Evolutionary conservation across 441 rosid species (phyloP), one percentile per base, ranked within the genome.

Genomic region (Sinapis alba): DNA sequence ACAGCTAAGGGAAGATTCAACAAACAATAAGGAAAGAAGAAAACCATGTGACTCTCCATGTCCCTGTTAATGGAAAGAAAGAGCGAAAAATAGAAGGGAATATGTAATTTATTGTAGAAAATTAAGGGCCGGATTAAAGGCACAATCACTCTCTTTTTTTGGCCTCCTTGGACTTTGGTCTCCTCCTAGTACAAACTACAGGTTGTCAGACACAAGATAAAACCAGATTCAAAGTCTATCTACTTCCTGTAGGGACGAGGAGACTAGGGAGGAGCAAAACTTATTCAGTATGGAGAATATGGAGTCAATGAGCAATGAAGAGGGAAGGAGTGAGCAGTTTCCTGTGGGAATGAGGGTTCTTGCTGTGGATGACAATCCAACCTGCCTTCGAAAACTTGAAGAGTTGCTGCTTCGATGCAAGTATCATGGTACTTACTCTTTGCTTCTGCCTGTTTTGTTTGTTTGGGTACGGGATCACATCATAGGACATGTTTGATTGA

Each of bases 351-450:
- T 96, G 95, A 89, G 97, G 24, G 92, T 96, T 45, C 82, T 96
- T 43, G 99, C 98, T 8, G 99, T 96, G 34, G 99, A 96, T 69
- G 99, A 96, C 65, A 90, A 90, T 82, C 89, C 90, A 30, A 86
- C 83, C 61, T 93, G 96, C 80, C 97, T 96, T 63, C 83, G 81
- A 67, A 78, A 86, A 68, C 75, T 96, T 53, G 99, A 90, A 73
- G 86, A 16, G 76, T 81, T 91, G 78, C 90, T 96, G 47, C 89
- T 80, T 69, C 84, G 85, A 76, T 93, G 98, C 90, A 89, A 93
- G 56, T 96, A 96, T 76, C 90, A 90, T 34, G 99, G 99, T 93
- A 73, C 67, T 10, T 18, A 50, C 21, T 50, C 54, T 50, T 16
- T 53, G 26, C 26, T 53, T 53, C 58, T 53, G 58, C 20, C 58